Evolutionary conservation across 176 grass and related monocot species (phyloP).

Genomic region (Eleusine coracana): DNA sequence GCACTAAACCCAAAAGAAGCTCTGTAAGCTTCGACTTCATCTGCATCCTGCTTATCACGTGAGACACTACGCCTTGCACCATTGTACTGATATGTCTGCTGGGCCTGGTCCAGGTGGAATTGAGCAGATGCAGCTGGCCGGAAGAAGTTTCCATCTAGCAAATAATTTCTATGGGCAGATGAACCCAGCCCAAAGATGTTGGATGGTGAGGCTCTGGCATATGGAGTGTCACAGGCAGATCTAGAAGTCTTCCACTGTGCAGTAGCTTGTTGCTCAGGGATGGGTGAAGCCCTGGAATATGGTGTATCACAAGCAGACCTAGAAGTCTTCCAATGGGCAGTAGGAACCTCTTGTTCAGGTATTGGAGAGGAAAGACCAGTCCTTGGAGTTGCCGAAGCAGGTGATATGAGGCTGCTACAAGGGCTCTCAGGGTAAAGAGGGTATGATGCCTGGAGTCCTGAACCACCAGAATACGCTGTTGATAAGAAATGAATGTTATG

Average conservation of each 20-base stretch:
- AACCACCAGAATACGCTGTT: conserved; percentile 62
- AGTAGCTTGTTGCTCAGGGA: conserved; percentile 62
- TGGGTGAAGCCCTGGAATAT: conserved; percentile 63
- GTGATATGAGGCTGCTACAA: conserved; percentile 89
- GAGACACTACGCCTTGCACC: conserved; percentile 83
- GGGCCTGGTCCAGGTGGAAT: conserved; percentile 94
- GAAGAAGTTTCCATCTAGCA: conserved; percentile 77
- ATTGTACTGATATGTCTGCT: conserved; percentile 70
- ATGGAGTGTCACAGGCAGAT: conserved; percentile 83
- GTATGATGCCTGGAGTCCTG: conserved; percentile 68
- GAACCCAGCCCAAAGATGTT: conserved; percentile 78
- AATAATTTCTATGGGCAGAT: conserved; percentile 67
- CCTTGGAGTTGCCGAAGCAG: conserved; percentile 83
- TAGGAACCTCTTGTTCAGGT: conserved; percentile 68
- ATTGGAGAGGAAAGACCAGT: conserved; percentile 84
- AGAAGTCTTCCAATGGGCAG: conserved; percentile 66
- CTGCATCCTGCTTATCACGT: conserved; percentile 91
- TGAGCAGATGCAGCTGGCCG: conserved; percentile 70
- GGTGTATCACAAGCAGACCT: conserved; percentile 79
- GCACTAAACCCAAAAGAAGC: conserved; percentile 99
- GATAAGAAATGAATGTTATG: conserved; percentile 59
- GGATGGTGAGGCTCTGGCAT: conserved; percentile 66
- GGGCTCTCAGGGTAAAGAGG: conserved; percentile 79
- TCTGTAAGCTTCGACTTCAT: conserved; percentile 96
- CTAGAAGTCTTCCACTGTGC: conserved; percentile 68